These are phyloP conservation scores for Coleophoma crateriformis DNA, from an alignment of 2,329 filamentous ascomycete genomes.

Conservation along the genomic window DNA sequence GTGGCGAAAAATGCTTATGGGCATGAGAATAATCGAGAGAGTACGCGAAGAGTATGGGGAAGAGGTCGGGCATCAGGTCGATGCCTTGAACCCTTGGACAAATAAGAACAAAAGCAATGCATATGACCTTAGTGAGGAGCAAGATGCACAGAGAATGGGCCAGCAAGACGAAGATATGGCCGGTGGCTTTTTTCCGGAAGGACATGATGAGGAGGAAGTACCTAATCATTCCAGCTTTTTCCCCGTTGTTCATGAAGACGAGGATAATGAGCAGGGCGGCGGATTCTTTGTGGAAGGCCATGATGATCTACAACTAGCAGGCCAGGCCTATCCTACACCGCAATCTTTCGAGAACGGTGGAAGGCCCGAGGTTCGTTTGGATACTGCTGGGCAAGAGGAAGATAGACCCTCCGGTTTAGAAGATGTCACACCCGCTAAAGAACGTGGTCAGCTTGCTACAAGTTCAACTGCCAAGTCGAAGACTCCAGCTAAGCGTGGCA, in stretches of 20 bases:
- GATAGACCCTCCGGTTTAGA: constrained; percentile 8
- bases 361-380: background rate
- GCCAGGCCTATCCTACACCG: constrained; percentile 14
- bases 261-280: constrained; percentile 17
- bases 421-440: background rate
- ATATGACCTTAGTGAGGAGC: constrained; percentile 16
- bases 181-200: constrained; percentile 57
- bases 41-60: constrained; percentile 73
- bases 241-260: constrained; percentile 19
- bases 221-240: constrained; percentile 19
- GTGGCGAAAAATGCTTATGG: constrained; percentile 87
- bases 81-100: constrained; percentile 49
- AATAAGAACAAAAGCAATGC: constrained; percentile 31
- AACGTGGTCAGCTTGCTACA: background rate
- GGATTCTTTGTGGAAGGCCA: constrained; percentile 23
- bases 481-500: constrained; percentile 1
- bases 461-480: constrained; percentile 1
- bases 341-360: constrained; percentile 10
- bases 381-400: constrained; percentile 7
- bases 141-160: constrained; percentile 23
- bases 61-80: constrained; percentile 41
- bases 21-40: constrained; percentile 73
- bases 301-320: constrained; percentile 4
- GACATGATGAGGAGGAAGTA: constrained; percentile 41
- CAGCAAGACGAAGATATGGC: constrained; percentile 45